Conservation (phyloP, 495 filamentous ascomycete species). For the Penicillium pancosmium region DNA sequence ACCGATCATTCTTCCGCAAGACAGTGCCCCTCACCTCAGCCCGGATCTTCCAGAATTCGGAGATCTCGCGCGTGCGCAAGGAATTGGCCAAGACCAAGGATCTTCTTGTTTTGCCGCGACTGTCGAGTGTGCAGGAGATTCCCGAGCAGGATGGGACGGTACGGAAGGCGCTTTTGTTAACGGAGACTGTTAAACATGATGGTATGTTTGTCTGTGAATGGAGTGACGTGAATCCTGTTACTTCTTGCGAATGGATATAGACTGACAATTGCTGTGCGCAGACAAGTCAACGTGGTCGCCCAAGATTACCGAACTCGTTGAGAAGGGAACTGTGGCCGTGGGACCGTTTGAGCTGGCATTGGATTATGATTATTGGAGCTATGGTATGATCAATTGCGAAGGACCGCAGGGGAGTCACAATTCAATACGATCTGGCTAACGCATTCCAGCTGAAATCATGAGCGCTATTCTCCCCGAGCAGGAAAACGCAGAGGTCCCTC, state of each 20-base stretch:
- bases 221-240: no score
- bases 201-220: slow-evolving; percentile 48
- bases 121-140: slow-evolving; percentile 57
- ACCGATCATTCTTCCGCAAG: slow-evolving; percentile 81
- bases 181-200: slow-evolving; percentile 66
- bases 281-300: slow-evolving; percentile 75
- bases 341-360: slow-evolving; percentile 74
- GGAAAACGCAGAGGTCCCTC: slow-evolving; percentile 74
- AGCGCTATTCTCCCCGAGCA: slow-evolving; percentile 71
- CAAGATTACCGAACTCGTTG: slow-evolving; percentile 66
- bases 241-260: not conserved
- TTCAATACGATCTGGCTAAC: not conserved
- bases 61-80: slow-evolving; percentile 68
- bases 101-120: slow-evolving; percentile 60
- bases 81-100: slow-evolving; percentile 60
- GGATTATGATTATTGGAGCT: slow-evolving; percentile 84
- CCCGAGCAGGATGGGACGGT: slow-evolving; percentile 52
- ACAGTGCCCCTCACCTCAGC: slow-evolving; percentile 78
- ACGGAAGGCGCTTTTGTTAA: slow-evolving; percentile 74
- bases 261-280: slow-evolving; percentile 40
- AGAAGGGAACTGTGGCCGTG: slow-evolving; percentile 64
- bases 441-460: slow-evolving; percentile 74
- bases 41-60: slow-evolving; percentile 66
- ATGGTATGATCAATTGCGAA: slow-evolving; percentile 53
- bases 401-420: no score